Evolutionary conservation across 441 rosid genomes (phyloP), one percentile per base, ranked within the genome.

Genomic region (Francoa sonchifolia): DNA sequence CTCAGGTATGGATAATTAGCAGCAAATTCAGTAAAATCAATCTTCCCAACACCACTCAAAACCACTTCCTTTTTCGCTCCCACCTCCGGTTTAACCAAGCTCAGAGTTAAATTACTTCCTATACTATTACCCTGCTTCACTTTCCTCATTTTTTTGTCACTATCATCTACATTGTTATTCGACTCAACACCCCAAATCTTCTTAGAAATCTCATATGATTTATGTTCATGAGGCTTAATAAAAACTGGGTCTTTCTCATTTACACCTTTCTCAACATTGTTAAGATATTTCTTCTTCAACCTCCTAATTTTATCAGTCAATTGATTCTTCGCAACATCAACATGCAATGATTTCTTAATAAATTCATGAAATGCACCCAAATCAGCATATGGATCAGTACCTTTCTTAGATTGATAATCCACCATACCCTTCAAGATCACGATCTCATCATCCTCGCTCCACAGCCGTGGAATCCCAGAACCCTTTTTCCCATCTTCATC

Each of bases 381-480:
- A 6, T 63, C 67, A 0, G 34, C 51, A 12, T 8, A 33, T 4
- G 71, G 72, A 30, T 53, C 60, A 2, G 31, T 3, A 8, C 68
- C 69, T 13, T 52, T 59, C 15, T 61, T 52, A 1, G 11, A 6
- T 8, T 26, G 55, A 57, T 21, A 71, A 29, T 65, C 66, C 12
- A 55, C 25, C 19, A 72, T 8, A 4, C 74, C 81, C 38, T 65
- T 44, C 12, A 73, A 46, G n/a, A 71, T 32, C 0, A 31, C 61
- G 25, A 71, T 30, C 47, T 72, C 80, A 7, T 79, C 78, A 2
- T 59, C 76, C 15, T 62, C 76, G 6, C 54, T 64, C 77, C 63
- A 71, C 2, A 63, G 11, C 23, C 73, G 59, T 16, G 47, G 58
- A 10, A 16, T 11, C 3, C 42, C 49, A 8, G 43, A n/a, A 19